Conservation (phyloP, 176 grass and related monocot genomes). For the Lolium rigidum region DNA sequence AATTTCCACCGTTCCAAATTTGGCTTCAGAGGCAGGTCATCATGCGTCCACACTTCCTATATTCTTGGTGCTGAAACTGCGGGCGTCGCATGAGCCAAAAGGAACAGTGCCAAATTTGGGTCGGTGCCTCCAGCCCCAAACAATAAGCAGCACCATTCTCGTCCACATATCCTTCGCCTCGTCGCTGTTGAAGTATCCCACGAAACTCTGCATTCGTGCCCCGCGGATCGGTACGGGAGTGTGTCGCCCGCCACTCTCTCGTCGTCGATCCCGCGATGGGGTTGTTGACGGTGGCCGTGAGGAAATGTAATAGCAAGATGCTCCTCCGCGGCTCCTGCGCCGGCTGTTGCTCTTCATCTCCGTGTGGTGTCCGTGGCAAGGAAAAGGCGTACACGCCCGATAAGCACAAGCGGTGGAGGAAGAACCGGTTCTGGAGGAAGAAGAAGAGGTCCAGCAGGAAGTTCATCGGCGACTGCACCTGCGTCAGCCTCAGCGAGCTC, state of each 20-base stretch:
- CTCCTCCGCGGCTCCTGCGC: constrained; percentile 44
- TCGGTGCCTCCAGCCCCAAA: not conserved
- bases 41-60: constrained; percentile 19
- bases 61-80: constrained; percentile 8
- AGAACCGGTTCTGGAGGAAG: constrained; percentile 60
- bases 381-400: constrained; percentile 27
- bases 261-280: constrained; percentile 60
- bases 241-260: constrained; percentile 45
- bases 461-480: not conserved
- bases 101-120: constrained; percentile 37
- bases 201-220: not conserved
- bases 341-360: constrained; percentile 9
- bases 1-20: not conserved
- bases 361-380: constrained; percentile 39
- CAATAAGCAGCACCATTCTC: constrained; percentile 31
- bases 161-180: constrained; percentile 30
- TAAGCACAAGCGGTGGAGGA: constrained; percentile 52
- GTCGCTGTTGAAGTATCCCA: constrained; percentile 47
- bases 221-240: constrained; percentile 52
- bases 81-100: not conserved
- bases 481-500: not conserved
- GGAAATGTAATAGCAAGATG: constrained; percentile 42
- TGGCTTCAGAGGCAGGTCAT: not conserved
- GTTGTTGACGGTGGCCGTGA: constrained; percentile 44
- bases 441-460: constrained; percentile 53